A percentile compares a stretch with the other conserved stretches of the same genome.
These are phyloP conservation scores for Cucumis melo DNA, from an alignment of 306 rosid species.

Conservation along the genomic window DNA sequence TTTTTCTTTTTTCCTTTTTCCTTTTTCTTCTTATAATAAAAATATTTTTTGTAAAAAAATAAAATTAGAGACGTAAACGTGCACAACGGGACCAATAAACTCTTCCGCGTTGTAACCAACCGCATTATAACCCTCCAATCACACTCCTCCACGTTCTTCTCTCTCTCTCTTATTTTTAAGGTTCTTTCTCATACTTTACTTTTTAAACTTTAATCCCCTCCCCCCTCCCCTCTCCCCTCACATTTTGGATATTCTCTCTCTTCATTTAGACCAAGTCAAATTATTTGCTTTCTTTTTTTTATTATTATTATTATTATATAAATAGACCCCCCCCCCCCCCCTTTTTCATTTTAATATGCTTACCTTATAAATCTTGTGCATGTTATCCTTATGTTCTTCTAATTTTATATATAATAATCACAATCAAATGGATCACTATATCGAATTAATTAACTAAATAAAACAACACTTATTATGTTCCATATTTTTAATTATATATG, in stretches of 20 bases:
- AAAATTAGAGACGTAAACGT: slow-evolving; percentile 64
- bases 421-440: not conserved
- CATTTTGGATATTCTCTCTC: not conserved
- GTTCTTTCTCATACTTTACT: not conserved
- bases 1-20: not conserved
- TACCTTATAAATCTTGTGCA: not conserved
- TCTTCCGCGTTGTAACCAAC: slow-evolving; percentile 9
- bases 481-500: too few relatives aligned
- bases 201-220: too few relatives aligned
- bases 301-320: not conserved
- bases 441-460: too few relatives aligned
- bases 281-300: not conserved
- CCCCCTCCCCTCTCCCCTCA: too few relatives aligned
- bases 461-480: too few relatives aligned
- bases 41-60: too few relatives aligned
- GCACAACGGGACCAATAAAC: slow-evolving; percentile 19
- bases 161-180: not conserved
- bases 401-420: not conserved
- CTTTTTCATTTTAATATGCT: too few relatives aligned
- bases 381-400: not conserved
- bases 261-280: not conserved
- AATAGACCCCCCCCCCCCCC: not conserved
- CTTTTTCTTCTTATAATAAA: not conserved
- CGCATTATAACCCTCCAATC: not conserved
- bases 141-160: not conserved